Evolutionary conservation across 23 red algal genomes (phyloP), one percentile per base, ranked within the genome.

Genomic region (Pyropia haitanensis): DNA sequence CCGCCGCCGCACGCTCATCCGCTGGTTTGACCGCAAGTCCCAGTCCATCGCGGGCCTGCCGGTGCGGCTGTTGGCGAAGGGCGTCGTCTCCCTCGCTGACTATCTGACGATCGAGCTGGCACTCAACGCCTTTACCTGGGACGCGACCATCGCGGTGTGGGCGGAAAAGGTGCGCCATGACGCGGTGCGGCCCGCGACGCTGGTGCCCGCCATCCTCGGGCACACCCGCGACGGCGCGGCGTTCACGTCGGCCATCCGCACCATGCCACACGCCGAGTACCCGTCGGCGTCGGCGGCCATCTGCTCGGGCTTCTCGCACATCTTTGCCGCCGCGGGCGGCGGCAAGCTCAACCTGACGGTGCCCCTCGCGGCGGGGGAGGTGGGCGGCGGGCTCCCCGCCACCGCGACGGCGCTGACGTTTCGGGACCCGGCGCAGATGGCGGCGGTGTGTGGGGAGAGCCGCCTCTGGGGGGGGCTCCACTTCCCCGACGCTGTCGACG

Each of bases 381-480:
- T 32, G 30, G 30, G 61, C 50, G 74, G 61, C 10, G 13, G 28
- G 5, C 25, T 67, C 9, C 31, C 54, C 22, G 65, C 60, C 49
- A 58, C 20, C 28, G 18, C 51, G 29, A 54, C 32, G n/a, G 68
- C 65, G 14, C 65, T 81, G 49, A 49, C 65, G 19, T 81, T 71
- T 71, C 24, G 56, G 2, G 53, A 55, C 16, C 64, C 66, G 13
- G 23, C 15, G 12, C 24, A 82, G 29, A 28, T 46, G 57, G 23
- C 23, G 4, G 27, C 58, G 21, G 26, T 49, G 16, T 82, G 78
- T 58, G 78, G 66, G 26, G 18, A 63, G 10, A 81, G 77, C 51
- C 64, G 77, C 14, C 14, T 81, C 46, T 71, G 66, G 64, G 77
- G 65, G 12, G 78, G 78, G 21, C 58, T 82, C 52, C 78, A 71